Evolutionary conservation across 805 yeast genomes (phyloP).

Genomic region (Metschnikowia cubensis): DNA sequence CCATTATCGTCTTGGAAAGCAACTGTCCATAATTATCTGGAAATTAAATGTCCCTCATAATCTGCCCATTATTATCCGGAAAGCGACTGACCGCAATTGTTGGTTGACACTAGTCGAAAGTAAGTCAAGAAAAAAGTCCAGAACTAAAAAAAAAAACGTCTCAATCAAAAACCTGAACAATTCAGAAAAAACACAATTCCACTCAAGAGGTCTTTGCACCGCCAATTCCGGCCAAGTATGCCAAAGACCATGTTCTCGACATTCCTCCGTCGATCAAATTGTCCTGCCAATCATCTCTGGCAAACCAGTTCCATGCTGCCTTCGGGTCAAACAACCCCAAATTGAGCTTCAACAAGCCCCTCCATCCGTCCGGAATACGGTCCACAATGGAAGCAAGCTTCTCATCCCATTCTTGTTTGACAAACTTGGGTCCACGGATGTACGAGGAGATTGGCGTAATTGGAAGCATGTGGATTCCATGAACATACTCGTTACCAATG

Average conservation of each 20-base stretch:
- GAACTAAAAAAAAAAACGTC: neutral
- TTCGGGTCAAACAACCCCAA: conserved; percentile 70
- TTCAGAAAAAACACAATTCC: neutral
- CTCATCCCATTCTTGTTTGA: conserved; percentile 59
- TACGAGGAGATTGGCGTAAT: conserved; percentile 64
- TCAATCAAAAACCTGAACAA: neutral
- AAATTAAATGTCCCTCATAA: no score
- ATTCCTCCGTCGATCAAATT: conserved; percentile 75
- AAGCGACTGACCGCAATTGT: no score
- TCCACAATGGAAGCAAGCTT: conserved; percentile 44
- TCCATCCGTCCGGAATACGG: conserved; percentile 63
- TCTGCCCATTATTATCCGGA: no score
- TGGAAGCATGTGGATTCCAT: conserved; percentile 77
- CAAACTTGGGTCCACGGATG: conserved; percentile 52
- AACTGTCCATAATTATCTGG: no score
- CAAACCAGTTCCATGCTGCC: conserved; percentile 42
- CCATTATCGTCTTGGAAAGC: no score
- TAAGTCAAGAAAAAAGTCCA: no score
- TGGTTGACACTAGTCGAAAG: no score
- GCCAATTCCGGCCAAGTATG: conserved; percentile 60
- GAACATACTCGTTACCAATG: conserved; percentile 57
- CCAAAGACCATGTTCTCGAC: conserved; percentile 80
- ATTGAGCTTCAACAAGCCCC: conserved; percentile 67
- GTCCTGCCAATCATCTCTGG: conserved; percentile 49
- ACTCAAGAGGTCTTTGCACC: conserved; percentile 8